Conservation (phyloP, 306 rosid genomes). For the Citrullus amarus region DNA sequence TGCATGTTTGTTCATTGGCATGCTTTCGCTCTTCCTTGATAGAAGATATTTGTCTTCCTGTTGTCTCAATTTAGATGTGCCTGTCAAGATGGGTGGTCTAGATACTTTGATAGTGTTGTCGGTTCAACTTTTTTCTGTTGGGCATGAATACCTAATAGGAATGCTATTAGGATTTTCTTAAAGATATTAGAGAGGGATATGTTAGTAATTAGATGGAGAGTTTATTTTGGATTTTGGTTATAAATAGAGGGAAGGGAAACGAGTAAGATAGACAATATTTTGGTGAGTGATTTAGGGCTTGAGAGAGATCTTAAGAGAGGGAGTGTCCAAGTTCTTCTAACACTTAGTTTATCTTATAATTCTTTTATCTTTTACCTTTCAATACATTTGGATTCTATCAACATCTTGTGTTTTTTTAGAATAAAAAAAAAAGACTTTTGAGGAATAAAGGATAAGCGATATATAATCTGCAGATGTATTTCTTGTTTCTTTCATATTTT, state of each 20-base stretch:
- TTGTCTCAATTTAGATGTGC: not conserved
- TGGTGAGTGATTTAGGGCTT: too few relatives aligned
- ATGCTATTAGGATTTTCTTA: too few relatives aligned
- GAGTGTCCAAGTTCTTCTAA: too few relatives aligned
- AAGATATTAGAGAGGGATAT: too few relatives aligned
- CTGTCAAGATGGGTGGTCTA: not conserved
- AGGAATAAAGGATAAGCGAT: not conserved
- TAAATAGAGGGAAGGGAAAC: too few relatives aligned
- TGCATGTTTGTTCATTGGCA: not conserved
- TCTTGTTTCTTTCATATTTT: not conserved
- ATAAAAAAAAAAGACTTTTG: not conserved
- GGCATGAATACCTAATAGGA: not conserved
- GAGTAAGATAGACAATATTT: too few relatives aligned
- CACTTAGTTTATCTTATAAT: too few relatives aligned
- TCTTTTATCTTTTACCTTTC: too few relatives aligned
- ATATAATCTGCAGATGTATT: not conserved
- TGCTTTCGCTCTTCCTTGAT: not conserved
- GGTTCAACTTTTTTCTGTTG: not conserved
- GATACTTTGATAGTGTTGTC: not conserved
- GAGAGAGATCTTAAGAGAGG: too few relatives aligned
- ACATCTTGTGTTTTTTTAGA: not conserved
- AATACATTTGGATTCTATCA: too few relatives aligned
- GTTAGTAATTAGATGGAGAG: too few relatives aligned
- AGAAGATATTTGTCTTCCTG: not conserved
- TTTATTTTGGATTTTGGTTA: too few relatives aligned